Base-by-base conservation (phyloP, 108 stramenopile species). In the Cyclotella kingstonii region DNA sequence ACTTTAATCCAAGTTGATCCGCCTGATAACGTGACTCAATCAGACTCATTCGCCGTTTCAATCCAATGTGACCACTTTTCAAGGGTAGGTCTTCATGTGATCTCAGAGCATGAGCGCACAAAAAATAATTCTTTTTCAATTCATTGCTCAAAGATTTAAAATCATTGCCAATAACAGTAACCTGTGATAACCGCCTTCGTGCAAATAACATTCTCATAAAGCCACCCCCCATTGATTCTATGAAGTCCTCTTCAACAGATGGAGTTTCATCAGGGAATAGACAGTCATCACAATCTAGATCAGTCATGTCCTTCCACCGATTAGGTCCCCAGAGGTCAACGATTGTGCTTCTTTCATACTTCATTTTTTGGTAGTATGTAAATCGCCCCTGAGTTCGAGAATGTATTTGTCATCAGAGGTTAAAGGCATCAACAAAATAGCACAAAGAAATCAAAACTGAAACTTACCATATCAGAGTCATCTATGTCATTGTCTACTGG, bases 11-110 rank as follows among this genome's bases (percentile, higher is more conserved):
- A 11, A 82, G 63, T 10, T 50, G 40, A 56, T 92, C 82, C 5
- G 87, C 85, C 60, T 89, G 87, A 43, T 89, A 72, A 5, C 72
- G 77, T 18, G 83, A 54, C 45, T 84, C 69, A 14, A 86, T 86
- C 66, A 81, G 59, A 46, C 78, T 76, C 7, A 89, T 70, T 38
- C 90, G 76, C 17, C 56, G 54, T 38, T 77, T 71, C 44, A 92
- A 38, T 12, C 68, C 65, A 30, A 63, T 27, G 6, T 81, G 25
- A 15, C 56, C 76, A 54, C 84, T 80, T 66, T 81, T 70, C 11
- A 91, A 73, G 0, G 90, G 90, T 8, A 39, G 51, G 10, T 59
- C 53, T 10, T 82, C 81, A n/a, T 54, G 70, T 9, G 52, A 67
- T 7, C 52, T 36, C 26, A 51, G 43, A 30, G 83, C 55, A 14